Percentiles rank a stretch among this genome's conserved stretches.
phyloP scores from a whole-genome alignment of 371 early-diverging fungal species.

The Lichtheimia hyalospora region DNA sequence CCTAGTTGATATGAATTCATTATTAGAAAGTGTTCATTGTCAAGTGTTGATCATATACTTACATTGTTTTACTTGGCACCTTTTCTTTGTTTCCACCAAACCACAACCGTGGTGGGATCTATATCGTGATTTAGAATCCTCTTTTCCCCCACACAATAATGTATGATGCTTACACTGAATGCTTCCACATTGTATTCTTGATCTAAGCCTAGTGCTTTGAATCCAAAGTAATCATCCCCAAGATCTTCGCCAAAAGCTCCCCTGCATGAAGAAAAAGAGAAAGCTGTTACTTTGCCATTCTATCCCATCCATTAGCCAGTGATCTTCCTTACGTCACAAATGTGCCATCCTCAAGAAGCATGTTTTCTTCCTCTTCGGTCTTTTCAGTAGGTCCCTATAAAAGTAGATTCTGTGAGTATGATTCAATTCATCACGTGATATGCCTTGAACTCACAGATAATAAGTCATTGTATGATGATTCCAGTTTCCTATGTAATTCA shows the following conservation, averaged over 20 bases:
- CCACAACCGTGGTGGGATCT: conserved; percentile 74
- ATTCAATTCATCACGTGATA: not conserved
- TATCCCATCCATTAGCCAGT: conserved; percentile 10
- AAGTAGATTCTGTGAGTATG: not conserved
- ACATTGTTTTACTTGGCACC: conserved; percentile 12
- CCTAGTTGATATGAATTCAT: not conserved
- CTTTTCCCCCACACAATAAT: conserved; percentile 10
- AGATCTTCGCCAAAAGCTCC: conserved; percentile 83
- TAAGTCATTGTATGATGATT: conserved; percentile 63
- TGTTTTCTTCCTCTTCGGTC: conserved; percentile 42
- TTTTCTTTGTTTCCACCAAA: conserved; percentile 52
- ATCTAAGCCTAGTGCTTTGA: conserved; percentile 82
- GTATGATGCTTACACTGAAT: conserved; percentile 30
- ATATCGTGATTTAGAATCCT: conserved; percentile 3
- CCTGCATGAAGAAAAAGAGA: conserved; percentile 28
- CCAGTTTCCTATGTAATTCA: conserved; percentile 75
- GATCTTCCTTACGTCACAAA: conserved; percentile 46
- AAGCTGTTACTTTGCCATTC: conserved; percentile 22
- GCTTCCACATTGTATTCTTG: conserved; percentile 60
- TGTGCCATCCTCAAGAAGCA: conserved; percentile 58
- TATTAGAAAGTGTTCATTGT: not conserved
- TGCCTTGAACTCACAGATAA: conserved; percentile 30
- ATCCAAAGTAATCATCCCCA: conserved; percentile 88
- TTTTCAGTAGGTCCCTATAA: conserved; percentile 36
- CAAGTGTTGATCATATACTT: conserved; percentile 4